Percentiles rank a stretch among this genome's conserved stretches.
Evolutionary conservation across 2,329 filamentous ascomycete genomes (phyloP).

Genomic region (Metarhizium guizhouense): DNA sequence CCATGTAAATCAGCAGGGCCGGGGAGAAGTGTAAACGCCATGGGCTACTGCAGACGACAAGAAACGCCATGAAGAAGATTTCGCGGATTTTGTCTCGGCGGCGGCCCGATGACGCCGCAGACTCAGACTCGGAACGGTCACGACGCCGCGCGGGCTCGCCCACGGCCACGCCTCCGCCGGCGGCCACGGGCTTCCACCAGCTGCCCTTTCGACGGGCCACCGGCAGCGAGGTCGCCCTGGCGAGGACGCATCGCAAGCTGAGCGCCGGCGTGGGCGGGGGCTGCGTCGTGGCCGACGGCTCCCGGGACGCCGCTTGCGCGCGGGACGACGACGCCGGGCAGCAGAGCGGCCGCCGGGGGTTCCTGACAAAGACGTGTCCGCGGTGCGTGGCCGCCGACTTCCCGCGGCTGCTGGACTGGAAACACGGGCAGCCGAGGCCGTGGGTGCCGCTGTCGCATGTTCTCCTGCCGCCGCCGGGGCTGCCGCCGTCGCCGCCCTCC

Average conservation of each 20-base stretch:
- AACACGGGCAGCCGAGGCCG: conserved; percentile 23
- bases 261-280: background rate
- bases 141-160: conserved; percentile 6
- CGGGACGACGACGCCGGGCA: background rate
- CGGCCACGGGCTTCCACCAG: conserved; percentile 25
- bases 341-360: background rate
- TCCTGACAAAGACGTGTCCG: conserved; percentile 17
- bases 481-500: conserved; percentile 16
- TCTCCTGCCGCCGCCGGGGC: conserved; percentile 1
- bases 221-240: background rate
- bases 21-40: background rate
- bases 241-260: conserved; percentile 1
- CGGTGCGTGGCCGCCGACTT: conserved; percentile 27
- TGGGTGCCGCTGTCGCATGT: conserved; percentile 27
- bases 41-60: background rate
- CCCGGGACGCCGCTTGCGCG: background rate
- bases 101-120: conserved; percentile 11
- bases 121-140: conserved; percentile 10
- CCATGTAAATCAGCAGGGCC: background rate
- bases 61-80: conserved; percentile 24
- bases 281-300: conserved; percentile 20
- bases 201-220: conserved; percentile 18
- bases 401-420: conserved; percentile 25
- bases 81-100: conserved; percentile 25
- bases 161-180: conserved; percentile 7